These are phyloP conservation scores for Baudoinia panamericana DNA, from an alignment of 495 filamentous ascomycete genomes.

Conservation along the genomic window DNA sequence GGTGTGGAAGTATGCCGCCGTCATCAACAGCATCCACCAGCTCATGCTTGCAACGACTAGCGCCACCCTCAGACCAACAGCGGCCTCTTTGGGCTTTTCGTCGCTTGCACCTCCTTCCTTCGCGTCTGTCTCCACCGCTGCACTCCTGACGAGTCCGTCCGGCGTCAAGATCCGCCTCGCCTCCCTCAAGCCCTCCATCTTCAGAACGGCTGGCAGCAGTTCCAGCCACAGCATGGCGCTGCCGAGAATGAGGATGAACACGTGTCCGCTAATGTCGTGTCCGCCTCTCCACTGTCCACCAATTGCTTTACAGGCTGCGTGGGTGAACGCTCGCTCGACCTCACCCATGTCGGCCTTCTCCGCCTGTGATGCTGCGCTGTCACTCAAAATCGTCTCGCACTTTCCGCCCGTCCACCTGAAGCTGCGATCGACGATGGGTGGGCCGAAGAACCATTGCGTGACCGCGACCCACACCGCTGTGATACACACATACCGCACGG, in stretches of 20 bases:
- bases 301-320: constrained; percentile 64
- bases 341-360: constrained; percentile 33
- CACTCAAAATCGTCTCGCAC: constrained; percentile 36
- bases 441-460: constrained; percentile 95
- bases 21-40: constrained; percentile 97
- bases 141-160: constrained; percentile 40
- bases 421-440: constrained; percentile 72
- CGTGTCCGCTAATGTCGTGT: constrained; percentile 88
- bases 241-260: constrained; percentile 77
- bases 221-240: constrained; percentile 71
- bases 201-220: constrained; percentile 47
- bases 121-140: constrained; percentile 29
- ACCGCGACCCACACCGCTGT: constrained; percentile 76
- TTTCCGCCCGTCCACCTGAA: constrained; percentile 72
- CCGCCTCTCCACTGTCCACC: constrained; percentile 81
- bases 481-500: constrained; percentile 52
- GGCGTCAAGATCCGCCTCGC: constrained; percentile 45
- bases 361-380: constrained; percentile 22
- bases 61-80: constrained; percentile 37
- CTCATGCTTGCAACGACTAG: constrained; percentile 46
- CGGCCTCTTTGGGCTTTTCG: constrained; percentile 20
- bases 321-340: constrained; percentile 45
- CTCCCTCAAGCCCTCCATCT: constrained; percentile 34
- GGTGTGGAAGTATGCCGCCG: constrained; percentile 91
- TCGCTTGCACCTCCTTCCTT: constrained; percentile 32